phyloP scores from a whole-genome alignment of 768 basidiomycete species.

The Coprinellus micaceus region DNA sequence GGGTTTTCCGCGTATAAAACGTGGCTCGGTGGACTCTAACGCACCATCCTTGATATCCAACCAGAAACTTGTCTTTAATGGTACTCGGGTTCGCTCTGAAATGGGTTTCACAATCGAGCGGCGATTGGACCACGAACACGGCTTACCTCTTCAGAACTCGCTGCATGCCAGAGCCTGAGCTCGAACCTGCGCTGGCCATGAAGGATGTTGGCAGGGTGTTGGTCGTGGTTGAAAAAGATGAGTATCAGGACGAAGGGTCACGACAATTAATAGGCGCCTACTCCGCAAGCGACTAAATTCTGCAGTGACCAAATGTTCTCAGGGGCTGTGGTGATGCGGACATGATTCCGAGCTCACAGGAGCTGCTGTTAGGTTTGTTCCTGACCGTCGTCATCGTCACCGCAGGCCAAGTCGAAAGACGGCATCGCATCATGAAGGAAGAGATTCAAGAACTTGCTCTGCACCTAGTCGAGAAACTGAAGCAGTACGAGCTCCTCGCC shows the following conservation, averaged over 20 bases:
- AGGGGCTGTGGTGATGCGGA: neutral
- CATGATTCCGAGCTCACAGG: neutral
- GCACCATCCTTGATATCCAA: slow-evolving; percentile 87
- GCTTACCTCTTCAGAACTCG: slow-evolving; percentile 42
- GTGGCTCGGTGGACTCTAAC: slow-evolving; percentile 20
- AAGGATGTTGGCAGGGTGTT: too few species aligned
- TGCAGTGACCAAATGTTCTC: neutral
- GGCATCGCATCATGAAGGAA: slow-evolving; percentile 22
- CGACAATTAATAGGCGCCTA: slow-evolving; percentile 7
- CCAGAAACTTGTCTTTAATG: slow-evolving; percentile 80
- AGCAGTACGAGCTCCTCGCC: slow-evolving; percentile 29
- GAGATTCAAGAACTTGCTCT: slow-evolving; percentile 19
- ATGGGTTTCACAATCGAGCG: slow-evolving; percentile 1
- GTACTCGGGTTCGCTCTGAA: slow-evolving; percentile 66
- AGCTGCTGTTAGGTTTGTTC: neutral
- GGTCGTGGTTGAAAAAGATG: slow-evolving; percentile 17
- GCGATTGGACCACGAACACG: too few species aligned
- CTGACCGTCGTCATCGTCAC: neutral
- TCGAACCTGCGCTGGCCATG: slow-evolving; percentile 29
- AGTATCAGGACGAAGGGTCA: slow-evolving; percentile 3
- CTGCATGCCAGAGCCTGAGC: slow-evolving; percentile 20
- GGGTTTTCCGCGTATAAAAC: neutral
- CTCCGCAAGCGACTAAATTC: slow-evolving; percentile 8
- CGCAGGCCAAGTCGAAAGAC: slow-evolving; percentile 10
- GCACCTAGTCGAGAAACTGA: slow-evolving; percentile 19